Percentiles rank a stretch among this genome's conserved stretches.
Evolutionary conservation across 1,139 yeast genomes (phyloP).

Genomic region (Pichia sp.): DNA sequence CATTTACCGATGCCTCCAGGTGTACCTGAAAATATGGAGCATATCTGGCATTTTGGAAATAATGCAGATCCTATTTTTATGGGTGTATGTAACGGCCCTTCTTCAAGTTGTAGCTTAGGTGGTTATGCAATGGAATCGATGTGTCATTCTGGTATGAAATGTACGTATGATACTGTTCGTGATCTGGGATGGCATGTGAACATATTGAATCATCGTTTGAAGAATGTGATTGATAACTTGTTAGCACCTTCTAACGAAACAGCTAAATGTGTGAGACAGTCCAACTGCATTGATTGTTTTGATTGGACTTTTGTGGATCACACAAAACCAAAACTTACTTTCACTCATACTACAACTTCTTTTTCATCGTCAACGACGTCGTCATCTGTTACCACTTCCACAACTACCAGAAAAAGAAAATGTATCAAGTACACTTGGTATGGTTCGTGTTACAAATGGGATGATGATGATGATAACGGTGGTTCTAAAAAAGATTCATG

Average conservation of each 20-base stretch:
- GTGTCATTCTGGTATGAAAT: constrained; percentile 86
- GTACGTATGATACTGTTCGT: constrained; percentile 82
- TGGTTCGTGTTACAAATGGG: constrained; percentile 31
- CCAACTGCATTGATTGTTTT: constrained; percentile 83
- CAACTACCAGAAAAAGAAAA: constrained; percentile 17
- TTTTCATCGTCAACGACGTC: constrained; percentile 10
- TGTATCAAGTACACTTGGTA: constrained; percentile 32
- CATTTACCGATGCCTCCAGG: constrained; percentile 96
- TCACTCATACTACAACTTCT: constrained; percentile 8
- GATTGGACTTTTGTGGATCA: constrained; percentile 78
- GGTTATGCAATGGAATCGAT: constrained; percentile 98
- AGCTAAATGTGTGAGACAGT: constrained; percentile 65
- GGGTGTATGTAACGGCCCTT: constrained; percentile 97
- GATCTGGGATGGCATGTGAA: constrained; percentile 92
- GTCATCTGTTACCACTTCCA: constrained; percentile 16
- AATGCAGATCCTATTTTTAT: constrained; percentile 95
- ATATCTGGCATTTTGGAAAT: constrained; percentile 92
- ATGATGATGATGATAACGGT: constrained; percentile 16
- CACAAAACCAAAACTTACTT: constrained; percentile 22
- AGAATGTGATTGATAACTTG: constrained; percentile 82
- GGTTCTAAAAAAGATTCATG: no score
- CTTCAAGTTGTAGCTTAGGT: constrained; percentile 81
- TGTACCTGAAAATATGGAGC: constrained; percentile 66
- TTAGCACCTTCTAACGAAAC: constrained; percentile 66
- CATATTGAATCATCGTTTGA: constrained; percentile 81